Percentiles rank a stretch among this genome's conserved stretches.
phyloP scores from a whole-genome alignment of 345 rosid genomes.

The Cochlearia excelsa region DNA sequence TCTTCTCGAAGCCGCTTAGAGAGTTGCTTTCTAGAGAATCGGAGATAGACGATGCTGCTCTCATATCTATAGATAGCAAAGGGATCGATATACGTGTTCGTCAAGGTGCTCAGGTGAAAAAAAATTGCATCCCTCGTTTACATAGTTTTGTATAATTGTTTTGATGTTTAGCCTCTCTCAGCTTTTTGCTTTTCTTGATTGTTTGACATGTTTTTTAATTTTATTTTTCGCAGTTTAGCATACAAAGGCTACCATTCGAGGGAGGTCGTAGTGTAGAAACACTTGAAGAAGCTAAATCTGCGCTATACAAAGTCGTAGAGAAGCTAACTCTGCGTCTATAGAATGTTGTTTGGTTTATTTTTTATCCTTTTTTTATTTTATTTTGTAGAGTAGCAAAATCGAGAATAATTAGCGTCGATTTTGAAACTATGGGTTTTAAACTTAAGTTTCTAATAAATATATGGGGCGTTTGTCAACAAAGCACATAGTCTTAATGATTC shows the following conservation, averaged over 20 bases:
- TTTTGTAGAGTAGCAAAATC: background rate
- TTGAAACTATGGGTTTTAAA: too few relatives aligned
- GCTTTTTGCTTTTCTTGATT: background rate
- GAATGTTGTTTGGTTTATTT: slow-evolving; percentile 15
- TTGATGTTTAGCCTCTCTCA: slow-evolving; percentile 6
- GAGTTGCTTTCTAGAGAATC: slow-evolving; percentile 57
- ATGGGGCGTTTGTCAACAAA: too few relatives aligned
- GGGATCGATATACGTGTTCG: slow-evolving; percentile 88
- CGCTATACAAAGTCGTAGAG: slow-evolving; percentile 69
- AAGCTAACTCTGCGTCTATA: slow-evolving; percentile 46
- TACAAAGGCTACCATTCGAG: slow-evolving; percentile 87
- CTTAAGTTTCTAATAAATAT: too few relatives aligned
- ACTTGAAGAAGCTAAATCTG: slow-evolving; percentile 84
- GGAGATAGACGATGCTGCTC: slow-evolving; percentile 91
- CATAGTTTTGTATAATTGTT: too few relatives aligned
- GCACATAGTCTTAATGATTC: too few relatives aligned
- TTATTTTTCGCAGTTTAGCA: slow-evolving; percentile 54
- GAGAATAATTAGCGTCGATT: too few relatives aligned
- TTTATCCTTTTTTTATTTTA: background rate
- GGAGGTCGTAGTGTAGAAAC: slow-evolving; percentile 72
- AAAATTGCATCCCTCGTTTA: background rate
- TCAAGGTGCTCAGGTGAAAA: slow-evolving; percentile 88
- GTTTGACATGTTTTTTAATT: background rate
- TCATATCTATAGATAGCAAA: slow-evolving; percentile 94
- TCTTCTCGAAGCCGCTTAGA: slow-evolving; percentile 79